These are phyloP conservation scores for Tritrichomonas musculus DNA, from an alignment of 208 protist genomes.

Conservation along the genomic window DNA sequence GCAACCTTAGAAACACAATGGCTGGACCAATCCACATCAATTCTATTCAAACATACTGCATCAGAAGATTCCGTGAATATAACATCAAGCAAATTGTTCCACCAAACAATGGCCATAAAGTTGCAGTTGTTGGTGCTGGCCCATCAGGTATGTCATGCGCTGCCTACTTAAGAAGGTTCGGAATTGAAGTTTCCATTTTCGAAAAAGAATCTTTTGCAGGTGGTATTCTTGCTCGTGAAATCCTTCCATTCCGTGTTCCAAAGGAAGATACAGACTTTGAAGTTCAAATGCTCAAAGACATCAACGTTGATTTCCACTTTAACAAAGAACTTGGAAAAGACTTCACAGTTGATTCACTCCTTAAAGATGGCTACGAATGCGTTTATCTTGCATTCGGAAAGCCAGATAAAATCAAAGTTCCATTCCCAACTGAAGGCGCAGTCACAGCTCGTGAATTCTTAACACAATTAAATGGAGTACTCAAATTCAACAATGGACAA, in stretches of 20 bases:
- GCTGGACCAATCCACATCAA: slow-evolving; percentile 53
- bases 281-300: slow-evolving; percentile 63
- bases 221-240: slow-evolving; percentile 62
- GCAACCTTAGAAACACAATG: slow-evolving; percentile 63
- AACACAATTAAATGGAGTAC: slow-evolving; percentile 55
- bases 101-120: not conserved
- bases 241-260: slow-evolving; percentile 67
- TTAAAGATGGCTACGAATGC: slow-evolving; percentile 62
- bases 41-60: slow-evolving; percentile 66
- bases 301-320: slow-evolving; percentile 62
- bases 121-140: slow-evolving; percentile 58
- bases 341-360: slow-evolving; percentile 61
- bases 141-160: slow-evolving; percentile 66
- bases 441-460: slow-evolving; percentile 68
- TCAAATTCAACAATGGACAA: slow-evolving; percentile 50
- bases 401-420: slow-evolving; percentile 40
- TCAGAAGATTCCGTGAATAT: slow-evolving; percentile 65
- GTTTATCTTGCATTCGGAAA: slow-evolving; percentile 70
- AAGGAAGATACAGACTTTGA: slow-evolving; percentile 69
- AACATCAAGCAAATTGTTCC: slow-evolving; percentile 59
- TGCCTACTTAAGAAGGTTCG: slow-evolving; percentile 68
- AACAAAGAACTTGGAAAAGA: slow-evolving; percentile 52
- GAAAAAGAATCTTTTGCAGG: slow-evolving; percentile 64
- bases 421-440: slow-evolving; percentile 53
- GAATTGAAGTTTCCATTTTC: slow-evolving; percentile 73